Evolutionary conservation across 257 asterid genomes (phyloP).

Genomic region (Eustoma russellianum): DNA sequence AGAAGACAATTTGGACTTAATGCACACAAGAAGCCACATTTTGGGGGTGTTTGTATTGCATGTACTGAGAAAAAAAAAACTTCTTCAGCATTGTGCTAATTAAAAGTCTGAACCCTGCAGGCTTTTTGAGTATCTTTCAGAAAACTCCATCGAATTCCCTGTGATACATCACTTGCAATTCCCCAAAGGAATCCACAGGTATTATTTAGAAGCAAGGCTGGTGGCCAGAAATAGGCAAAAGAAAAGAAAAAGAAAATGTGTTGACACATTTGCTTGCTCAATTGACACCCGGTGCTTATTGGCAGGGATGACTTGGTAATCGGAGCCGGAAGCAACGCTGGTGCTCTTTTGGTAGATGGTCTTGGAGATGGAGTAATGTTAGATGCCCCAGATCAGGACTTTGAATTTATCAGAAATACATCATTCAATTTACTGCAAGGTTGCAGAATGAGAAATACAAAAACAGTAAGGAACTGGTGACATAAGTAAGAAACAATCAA

Average conservation of each 20-base stretch:
- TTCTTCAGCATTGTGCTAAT: not conserved
- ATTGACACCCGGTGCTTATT: constrained; percentile 11
- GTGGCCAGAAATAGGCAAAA: not conserved
- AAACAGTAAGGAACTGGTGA: constrained; percentile 51
- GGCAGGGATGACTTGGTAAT: constrained; percentile 89
- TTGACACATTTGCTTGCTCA: constrained; percentile 1
- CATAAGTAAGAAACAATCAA: constrained; percentile 3
- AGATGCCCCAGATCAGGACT: constrained; percentile 84
- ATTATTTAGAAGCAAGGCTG: constrained; percentile 16
- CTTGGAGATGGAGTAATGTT: constrained; percentile 89
- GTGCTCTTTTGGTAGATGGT: constrained; percentile 92
- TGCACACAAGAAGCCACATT: not conserved
- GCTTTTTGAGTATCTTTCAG: constrained; percentile 85
- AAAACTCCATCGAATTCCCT: constrained; percentile 70
- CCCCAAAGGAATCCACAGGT: constrained; percentile 77
- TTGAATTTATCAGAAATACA: constrained; percentile 75
- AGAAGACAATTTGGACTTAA: not conserved
- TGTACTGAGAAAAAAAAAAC: not conserved
- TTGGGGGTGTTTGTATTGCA: too few species aligned
- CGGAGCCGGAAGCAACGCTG: constrained; percentile 84
- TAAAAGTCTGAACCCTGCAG: constrained; percentile 36
- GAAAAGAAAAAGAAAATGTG: constrained; percentile 5
- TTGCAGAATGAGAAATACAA: constrained; percentile 98
- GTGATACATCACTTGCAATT: constrained; percentile 90
- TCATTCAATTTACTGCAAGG: constrained; percentile 97